These are phyloP conservation scores for Bipolaris victoriae DNA, from an alignment of 2,329 filamentous ascomycete genomes.

Conservation along the genomic window DNA sequence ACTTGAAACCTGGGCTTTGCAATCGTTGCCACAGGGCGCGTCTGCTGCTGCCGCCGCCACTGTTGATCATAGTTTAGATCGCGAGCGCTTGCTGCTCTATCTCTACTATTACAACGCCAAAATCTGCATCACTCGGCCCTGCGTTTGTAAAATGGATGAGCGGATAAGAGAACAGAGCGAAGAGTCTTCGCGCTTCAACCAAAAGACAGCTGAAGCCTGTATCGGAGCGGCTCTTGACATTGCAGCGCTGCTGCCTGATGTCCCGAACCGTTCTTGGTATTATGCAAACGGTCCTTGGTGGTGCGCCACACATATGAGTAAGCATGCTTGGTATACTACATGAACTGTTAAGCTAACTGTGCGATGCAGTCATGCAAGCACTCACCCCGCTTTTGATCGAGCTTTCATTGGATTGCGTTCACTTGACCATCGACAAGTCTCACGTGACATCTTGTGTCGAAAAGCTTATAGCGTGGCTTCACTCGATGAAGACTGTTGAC, in stretches of 20 bases:
- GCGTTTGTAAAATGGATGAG: slow-evolving; percentile 45
- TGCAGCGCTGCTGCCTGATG: slow-evolving; percentile 39
- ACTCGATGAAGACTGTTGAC: slow-evolving; percentile 34
- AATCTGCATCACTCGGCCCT: slow-evolving; percentile 49
- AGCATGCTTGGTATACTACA: background rate
- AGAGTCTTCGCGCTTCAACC: slow-evolving; percentile 39
- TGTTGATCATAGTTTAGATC: slow-evolving; percentile 2
- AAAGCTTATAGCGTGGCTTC: slow-evolving; percentile 43
- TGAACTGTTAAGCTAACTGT: background rate
- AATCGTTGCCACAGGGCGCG: slow-evolving; percentile 29
- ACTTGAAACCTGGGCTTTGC: slow-evolving; percentile 37
- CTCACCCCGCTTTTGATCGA: slow-evolving; percentile 48
- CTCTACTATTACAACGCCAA: slow-evolving; percentile 44
- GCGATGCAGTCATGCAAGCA: slow-evolving; percentile 46
- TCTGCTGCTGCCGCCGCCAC: background rate
- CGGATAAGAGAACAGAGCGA: slow-evolving; percentile 42
- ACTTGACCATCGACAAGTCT: slow-evolving; percentile 31
- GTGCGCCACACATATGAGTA: slow-evolving; percentile 41
- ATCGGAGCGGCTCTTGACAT: slow-evolving; percentile 44
- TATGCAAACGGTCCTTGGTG: slow-evolving; percentile 47
- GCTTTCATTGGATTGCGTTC: slow-evolving; percentile 35
- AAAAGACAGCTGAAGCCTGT: slow-evolving; percentile 40
- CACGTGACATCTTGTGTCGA: slow-evolving; percentile 30
- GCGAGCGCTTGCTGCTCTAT: slow-evolving; percentile 25
- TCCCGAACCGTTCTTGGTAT: slow-evolving; percentile 25